phyloP scores from a whole-genome alignment of 345 rosid genomes.

The Ricinus communis region DNA sequence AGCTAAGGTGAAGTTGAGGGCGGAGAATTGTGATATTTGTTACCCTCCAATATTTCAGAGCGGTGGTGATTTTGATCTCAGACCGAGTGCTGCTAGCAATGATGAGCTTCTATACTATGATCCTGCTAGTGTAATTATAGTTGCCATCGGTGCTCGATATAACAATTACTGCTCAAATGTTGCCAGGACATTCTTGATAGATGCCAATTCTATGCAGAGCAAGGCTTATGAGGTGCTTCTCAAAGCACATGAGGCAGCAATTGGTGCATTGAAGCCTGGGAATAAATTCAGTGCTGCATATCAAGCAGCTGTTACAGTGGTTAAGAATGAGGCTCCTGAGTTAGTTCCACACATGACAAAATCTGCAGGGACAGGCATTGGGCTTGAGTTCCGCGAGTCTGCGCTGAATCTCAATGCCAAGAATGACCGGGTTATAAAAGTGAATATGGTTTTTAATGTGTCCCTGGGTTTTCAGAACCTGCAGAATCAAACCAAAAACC shows the following conservation, averaged over 20 bases:
- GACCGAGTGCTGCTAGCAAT: slow-evolving; percentile 86
- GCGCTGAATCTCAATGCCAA: slow-evolving; percentile 72
- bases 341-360: slow-evolving; percentile 66
- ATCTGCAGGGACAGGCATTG: slow-evolving; percentile 94
- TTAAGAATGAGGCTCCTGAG: slow-evolving; percentile 76
- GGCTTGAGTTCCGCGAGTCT: slow-evolving; percentile 89
- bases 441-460: slow-evolving; percentile 72
- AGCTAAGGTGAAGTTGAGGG: slow-evolving; percentile 71
- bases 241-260: slow-evolving; percentile 85
- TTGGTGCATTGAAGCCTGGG: slow-evolving; percentile 66
- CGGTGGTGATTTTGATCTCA: slow-evolving; percentile 89
- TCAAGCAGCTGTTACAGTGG: slow-evolving; percentile 71
- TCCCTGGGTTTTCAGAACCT: slow-evolving; percentile 87
- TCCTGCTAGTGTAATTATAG: slow-evolving; percentile 75
- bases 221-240: slow-evolving; percentile 86
- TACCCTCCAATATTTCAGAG: slow-evolving; percentile 94
- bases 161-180: slow-evolving; percentile 89
- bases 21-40: slow-evolving; percentile 86
- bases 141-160: slow-evolving; percentile 80
- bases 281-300: slow-evolving; percentile 58
- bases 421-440: slow-evolving; percentile 62
- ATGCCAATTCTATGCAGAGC: slow-evolving; percentile 69
- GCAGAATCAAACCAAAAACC: slow-evolving; percentile 48
- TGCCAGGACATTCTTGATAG: slow-evolving; percentile 77
- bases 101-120: slow-evolving; percentile 77